Conservation (phyloP, 441 rosid species). For the Mallotus repandus region DNA sequence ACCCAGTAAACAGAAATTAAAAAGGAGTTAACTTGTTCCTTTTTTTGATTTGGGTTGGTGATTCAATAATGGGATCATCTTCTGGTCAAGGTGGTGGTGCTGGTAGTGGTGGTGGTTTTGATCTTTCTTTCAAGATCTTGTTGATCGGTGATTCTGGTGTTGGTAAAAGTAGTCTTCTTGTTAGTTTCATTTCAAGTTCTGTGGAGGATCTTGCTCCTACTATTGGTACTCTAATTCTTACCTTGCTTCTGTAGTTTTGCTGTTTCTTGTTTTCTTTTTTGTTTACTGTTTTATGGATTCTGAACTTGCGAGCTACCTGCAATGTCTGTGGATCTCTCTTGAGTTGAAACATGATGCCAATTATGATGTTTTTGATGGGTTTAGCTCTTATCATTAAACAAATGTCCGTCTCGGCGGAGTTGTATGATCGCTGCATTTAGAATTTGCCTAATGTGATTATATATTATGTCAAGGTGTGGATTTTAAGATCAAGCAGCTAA, state of each 20-base stretch:
- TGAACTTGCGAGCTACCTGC: slow-evolving; percentile 3
- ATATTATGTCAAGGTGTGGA: slow-evolving; percentile 66
- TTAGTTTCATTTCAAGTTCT: slow-evolving; percentile 54
- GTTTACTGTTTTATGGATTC: background rate
- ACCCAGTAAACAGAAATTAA: background rate
- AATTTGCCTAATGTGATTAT: background rate
- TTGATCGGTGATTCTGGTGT: slow-evolving; percentile 66
- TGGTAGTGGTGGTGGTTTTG: slow-evolving; percentile 45
- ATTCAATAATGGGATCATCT: slow-evolving; percentile 49
- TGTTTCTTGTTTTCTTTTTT: background rate
- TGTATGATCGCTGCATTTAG: background rate
- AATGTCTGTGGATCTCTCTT: slow-evolving; percentile 25
- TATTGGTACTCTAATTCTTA: slow-evolving; percentile 40
- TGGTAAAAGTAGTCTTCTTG: slow-evolving; percentile 69
- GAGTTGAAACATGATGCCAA: background rate
- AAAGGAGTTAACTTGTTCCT: background rate
- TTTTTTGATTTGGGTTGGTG: background rate
- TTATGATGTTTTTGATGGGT: background rate
- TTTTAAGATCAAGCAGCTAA: slow-evolving; percentile 87
- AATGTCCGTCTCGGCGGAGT: background rate
- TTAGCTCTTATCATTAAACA: background rate
- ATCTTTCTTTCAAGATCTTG: slow-evolving; percentile 65
- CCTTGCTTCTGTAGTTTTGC: background rate
- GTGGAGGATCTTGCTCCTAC: slow-evolving; percentile 53
- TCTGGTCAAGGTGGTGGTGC: slow-evolving; percentile 51